Conservation (phyloP, 176 grass and related monocot species). For the Triticum timopheevii region DNA sequence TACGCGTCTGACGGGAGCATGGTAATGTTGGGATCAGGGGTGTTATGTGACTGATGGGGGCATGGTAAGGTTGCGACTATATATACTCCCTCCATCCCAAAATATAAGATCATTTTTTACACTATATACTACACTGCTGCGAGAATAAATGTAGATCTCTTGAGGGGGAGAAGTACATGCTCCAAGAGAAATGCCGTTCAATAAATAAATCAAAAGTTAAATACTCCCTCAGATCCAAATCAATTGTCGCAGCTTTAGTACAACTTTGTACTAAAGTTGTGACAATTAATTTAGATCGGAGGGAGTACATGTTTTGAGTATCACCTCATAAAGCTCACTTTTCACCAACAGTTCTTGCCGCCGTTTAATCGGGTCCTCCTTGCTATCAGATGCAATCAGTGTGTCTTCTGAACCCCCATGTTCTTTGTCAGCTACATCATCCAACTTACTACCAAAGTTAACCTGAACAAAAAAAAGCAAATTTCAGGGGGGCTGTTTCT, state of each 20-base stretch:
- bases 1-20: too few relatives aligned
- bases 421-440: conserved; percentile 37
- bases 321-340: conserved; percentile 85
- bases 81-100: background rate
- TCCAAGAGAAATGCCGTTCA: background rate
- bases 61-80: background rate
- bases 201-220: background rate
- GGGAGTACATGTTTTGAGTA: background rate
- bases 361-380: conserved; percentile 75
- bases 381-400: conserved; percentile 49
- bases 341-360: conserved; percentile 74
- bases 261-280: too few relatives aligned
- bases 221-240: background rate
- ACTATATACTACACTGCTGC: background rate
- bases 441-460: conserved; percentile 26
- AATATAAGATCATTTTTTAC: background rate
- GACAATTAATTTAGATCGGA: too few relatives aligned
- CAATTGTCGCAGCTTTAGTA: too few relatives aligned
- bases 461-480: conserved; percentile 41
- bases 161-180: background rate
- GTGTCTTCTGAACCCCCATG: background rate
- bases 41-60: background rate
- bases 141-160: conserved; percentile 3
- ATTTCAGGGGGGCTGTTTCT: background rate
- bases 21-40: background rate